These are phyloP conservation scores for Lyophyllum atratum DNA, from an alignment of 768 basidiomycete species.

Conservation along the genomic window DNA sequence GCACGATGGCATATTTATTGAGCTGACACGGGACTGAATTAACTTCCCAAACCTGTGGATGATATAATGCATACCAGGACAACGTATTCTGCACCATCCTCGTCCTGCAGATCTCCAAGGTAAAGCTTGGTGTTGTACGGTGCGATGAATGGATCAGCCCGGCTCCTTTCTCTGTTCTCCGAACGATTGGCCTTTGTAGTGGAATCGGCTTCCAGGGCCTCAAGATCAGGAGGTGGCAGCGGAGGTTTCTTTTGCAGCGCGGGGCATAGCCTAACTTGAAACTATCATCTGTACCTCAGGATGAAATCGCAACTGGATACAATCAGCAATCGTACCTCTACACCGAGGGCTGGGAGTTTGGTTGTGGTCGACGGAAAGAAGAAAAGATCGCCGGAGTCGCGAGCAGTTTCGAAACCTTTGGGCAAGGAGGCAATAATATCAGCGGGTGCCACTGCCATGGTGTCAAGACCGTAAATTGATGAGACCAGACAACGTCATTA, in stretches of 20 bases:
- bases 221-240: slow-evolving; percentile 45
- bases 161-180: slow-evolving; percentile 27
- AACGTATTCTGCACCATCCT: slow-evolving; percentile 61
- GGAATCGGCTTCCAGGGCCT: slow-evolving; percentile 27
- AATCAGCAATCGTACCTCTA: slow-evolving; percentile 50
- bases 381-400: slow-evolving; percentile 63
- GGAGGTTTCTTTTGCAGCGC: slow-evolving; percentile 79
- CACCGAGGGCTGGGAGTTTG: slow-evolving; percentile 57
- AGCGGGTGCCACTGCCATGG: slow-evolving; percentile 33
- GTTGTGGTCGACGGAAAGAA: slow-evolving; percentile 78
- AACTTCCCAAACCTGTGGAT: background rate
- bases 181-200: slow-evolving; percentile 24
- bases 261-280: slow-evolving; percentile 83
- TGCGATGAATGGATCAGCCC: slow-evolving; percentile 77
- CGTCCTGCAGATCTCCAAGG: slow-evolving; percentile 73
- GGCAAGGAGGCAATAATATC: slow-evolving; percentile 61
- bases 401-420: slow-evolving; percentile 57
- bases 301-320: background rate
- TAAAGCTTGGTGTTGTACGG: slow-evolving; percentile 80
- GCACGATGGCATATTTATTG: slow-evolving; percentile 86
- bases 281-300: slow-evolving; percentile 46
- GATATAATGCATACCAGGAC: slow-evolving; percentile 56
- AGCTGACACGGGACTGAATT: slow-evolving; percentile 45
- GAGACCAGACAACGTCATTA: too few species aligned
- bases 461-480: background rate